These are phyloP conservation scores for Populus hybrid DNA, from an alignment of 441 rosid species.

Conservation along the genomic window DNA sequence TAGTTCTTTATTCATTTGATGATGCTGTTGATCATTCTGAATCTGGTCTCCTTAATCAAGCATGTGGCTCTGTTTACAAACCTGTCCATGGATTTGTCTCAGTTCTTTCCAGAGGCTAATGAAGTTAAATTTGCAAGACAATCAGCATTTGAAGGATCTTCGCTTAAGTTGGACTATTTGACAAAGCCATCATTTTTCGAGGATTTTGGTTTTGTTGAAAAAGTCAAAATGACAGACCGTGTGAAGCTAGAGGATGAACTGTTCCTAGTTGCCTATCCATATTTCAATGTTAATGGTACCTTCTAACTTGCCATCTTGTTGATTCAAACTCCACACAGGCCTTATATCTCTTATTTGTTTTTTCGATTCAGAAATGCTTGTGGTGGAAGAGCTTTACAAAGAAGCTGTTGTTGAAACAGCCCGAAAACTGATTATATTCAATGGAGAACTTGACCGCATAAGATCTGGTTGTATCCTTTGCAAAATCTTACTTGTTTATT, in stretches of 20 bases:
- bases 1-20: neutral
- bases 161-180: slow-evolving; percentile 77
- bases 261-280: slow-evolving; percentile 86
- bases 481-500: slow-evolving; percentile 12
- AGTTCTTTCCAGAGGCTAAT: slow-evolving; percentile 95
- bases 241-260: slow-evolving; percentile 77
- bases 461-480: slow-evolving; percentile 96
- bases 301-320: slow-evolving; percentile 17
- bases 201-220: slow-evolving; percentile 81
- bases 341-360: slow-evolving; percentile 14
- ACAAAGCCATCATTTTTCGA: slow-evolving; percentile 88
- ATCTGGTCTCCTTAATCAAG: neutral
- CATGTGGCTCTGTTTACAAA: neutral
- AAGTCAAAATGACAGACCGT: slow-evolving; percentile 77
- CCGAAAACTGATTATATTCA: slow-evolving; percentile 73
- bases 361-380: slow-evolving; percentile 77
- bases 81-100: slow-evolving; percentile 20
- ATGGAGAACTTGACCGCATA: slow-evolving; percentile 95
- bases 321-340: slow-evolving; percentile 4
- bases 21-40: neutral
- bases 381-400: slow-evolving; percentile 92
- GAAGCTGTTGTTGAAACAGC: slow-evolving; percentile 68
- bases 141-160: slow-evolving; percentile 72
- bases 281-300: slow-evolving; percentile 87
- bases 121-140: slow-evolving; percentile 76